Base-by-base conservation (phyloP, 108 stramenopile genomes). In the Conticribra weissflogii region DNA sequence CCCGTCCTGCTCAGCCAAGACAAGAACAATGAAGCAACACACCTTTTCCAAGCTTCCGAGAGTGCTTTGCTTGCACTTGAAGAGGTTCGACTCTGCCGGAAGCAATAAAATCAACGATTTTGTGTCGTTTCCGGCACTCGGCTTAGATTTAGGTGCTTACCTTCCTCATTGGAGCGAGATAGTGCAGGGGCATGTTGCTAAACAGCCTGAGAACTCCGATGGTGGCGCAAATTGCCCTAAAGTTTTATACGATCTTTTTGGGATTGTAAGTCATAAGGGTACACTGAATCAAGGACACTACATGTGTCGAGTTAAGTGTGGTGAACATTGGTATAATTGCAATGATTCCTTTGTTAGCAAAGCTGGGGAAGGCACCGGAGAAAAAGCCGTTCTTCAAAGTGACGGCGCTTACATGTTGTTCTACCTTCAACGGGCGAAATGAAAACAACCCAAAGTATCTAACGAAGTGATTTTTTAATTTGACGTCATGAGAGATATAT, bases 61-160 rank as follows among this genome's bases (percentile, higher is more conserved):
- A 36, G 69, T 91, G 15, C 80, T 94, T n/a, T 88, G 87, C 59
- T 74, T 94, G 17, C 92, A 94, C 64, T 69, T 94, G 67, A 94
- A 94, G 59, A 78, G 89, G 25, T 94, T 94, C 64, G 85, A 94
- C 76, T 74, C 87, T 19, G 74, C 83, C 15, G 72, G 61, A 18
- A 88, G 86, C 57, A 81, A 81, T 50, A 94, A 94, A 66, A 86
- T 94, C 29, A 78, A 81, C 19, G 86, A 90, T 14, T 82, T 80
- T 58, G 88, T 94, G 33, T 81, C 88, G 2, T 94, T 88, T 65
- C 92, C 92, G 21, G 83, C 85, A 5, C 45, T 60, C 15, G 73
- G 77, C 4, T 55, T 94, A 41, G 83, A 94, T 65, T 86, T 94
- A 88, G 92, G 92, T 48, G 59, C 72, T 25, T 76, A 79, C 33